Evolutionary conservation across 768 basidiomycete genomes (phyloP), one percentile per base, ranked within the genome.

Genomic region (Suillus variegatus): DNA sequence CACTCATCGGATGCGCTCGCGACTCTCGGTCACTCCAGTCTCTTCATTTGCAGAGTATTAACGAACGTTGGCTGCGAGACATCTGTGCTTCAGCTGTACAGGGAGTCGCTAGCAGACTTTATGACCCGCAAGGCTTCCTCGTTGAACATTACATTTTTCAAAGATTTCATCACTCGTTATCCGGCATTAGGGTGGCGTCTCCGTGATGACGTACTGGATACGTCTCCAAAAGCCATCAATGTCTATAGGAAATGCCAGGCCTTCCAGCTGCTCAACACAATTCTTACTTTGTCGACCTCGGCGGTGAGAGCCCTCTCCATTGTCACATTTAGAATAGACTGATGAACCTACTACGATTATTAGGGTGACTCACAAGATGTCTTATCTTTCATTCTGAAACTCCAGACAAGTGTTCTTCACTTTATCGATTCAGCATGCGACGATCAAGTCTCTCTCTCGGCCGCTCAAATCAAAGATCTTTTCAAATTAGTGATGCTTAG

Each of bases 71-170:
- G 72, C 22, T 71, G 68, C 10, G 79, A 82, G n/a, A 79, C 81
- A 22, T 65, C 79, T 2, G 81, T 90, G 10, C 67, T 85, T 2
- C 73, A 77, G n/a, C 75, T 81, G 9, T 96, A 97, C 74, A 82
- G 80, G 57, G 77, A 78, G 67, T 93, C 93, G 0, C 75, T 96
- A 16, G 72, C 79, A 20, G 93, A 97, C 74, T 96, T 93, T 71
- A 80, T 90, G 65, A 87, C 86, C 7, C 86, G 93, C 65, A 97
- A 97, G 79, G 85, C 87, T 52, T 95, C 94, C 4, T 81, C 85
- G 36, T 82, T 96, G 54, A 89, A 90, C 70, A 75, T 85, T 6
- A 77, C 75, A 55, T 95, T 95, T 80, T 90, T 98, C 81, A 82
- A 87, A 56, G 92, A 94, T 62, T 91, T 92, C 73, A 81, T 91